phyloP scores from a whole-genome alignment of 139 green algal genomes.

The Chlorella sp. region DNA sequence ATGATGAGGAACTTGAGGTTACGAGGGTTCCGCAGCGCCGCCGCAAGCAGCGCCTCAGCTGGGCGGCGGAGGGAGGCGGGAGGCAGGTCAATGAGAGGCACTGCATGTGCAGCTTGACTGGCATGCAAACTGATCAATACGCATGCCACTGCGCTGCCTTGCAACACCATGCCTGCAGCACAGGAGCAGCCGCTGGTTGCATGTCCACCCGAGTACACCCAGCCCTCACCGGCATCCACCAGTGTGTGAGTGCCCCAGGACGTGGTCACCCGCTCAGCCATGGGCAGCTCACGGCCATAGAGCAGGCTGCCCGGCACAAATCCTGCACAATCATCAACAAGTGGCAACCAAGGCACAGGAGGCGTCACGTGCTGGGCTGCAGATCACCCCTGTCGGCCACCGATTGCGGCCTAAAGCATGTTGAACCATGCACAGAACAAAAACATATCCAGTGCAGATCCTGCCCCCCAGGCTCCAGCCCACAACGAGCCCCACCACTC shows the following conservation, averaged over 20 bases:
- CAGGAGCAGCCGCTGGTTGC: too few relatives aligned
- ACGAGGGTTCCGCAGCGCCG: constrained; percentile 38
- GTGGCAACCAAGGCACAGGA: background rate
- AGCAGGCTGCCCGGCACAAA: constrained; percentile 14
- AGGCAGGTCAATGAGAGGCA: background rate
- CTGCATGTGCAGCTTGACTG: background rate
- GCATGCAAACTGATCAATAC: too few relatives aligned
- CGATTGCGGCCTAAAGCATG: too few relatives aligned
- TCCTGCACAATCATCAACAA: background rate
- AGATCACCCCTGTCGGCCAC: too few relatives aligned
- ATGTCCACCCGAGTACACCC: background rate
- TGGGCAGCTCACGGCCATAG: background rate
- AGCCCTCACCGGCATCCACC: constrained; percentile 35
- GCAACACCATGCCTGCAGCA: too few relatives aligned
- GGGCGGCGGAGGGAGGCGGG: background rate
- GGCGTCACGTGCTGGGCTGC: too few relatives aligned
- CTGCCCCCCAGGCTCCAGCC: too few relatives aligned
- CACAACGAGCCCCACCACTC: background rate
- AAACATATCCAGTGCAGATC: too few relatives aligned
- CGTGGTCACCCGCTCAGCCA: constrained; percentile 6
- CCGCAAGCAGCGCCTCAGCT: constrained; percentile 39
- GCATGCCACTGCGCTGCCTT: too few relatives aligned
- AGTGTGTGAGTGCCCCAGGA: constrained; percentile 34
- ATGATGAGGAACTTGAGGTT: constrained; percentile 55
- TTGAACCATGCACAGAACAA: too few relatives aligned